phyloP scores from a whole-genome alignment of 2,329 filamentous ascomycete species.

The Dactylellina parvicollis region DNA sequence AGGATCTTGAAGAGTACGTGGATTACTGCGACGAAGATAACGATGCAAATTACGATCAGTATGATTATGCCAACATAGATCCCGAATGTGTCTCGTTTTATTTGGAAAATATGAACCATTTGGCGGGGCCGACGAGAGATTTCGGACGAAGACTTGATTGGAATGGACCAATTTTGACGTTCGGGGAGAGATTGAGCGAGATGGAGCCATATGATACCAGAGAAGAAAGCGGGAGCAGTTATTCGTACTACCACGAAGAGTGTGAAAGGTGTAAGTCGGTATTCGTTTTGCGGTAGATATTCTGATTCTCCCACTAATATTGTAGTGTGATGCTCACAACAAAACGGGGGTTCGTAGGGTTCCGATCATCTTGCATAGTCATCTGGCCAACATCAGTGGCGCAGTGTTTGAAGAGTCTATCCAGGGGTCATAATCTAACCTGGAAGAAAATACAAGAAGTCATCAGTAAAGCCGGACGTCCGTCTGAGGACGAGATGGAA shows the following conservation, averaged over 20 bases:
- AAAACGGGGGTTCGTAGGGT: too few relatives aligned
- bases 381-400: slow-evolving; percentile 2
- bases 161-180: slow-evolving; percentile 11
- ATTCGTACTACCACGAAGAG: background rate
- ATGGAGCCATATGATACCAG: slow-evolving; percentile 5
- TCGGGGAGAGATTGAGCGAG: slow-evolving; percentile 1
- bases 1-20: background rate
- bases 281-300: background rate
- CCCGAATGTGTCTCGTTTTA: background rate
- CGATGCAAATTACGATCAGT: background rate
- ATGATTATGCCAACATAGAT: background rate
- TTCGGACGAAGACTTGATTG: background rate
- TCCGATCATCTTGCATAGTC: slow-evolving; percentile 14
- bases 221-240: too few relatives aligned
- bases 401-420: background rate
- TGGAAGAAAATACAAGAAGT: background rate
- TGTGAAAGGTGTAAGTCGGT: background rate
- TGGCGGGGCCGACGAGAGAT: background rate
- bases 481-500: background rate
- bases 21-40: slow-evolving; percentile 1
- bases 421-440: background rate
- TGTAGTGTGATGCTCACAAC: background rate
- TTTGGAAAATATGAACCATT: slow-evolving; percentile 2
- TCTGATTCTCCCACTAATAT: background rate
- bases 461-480: background rate